Evolutionary conservation across 2,329 filamentous ascomycete genomes (phyloP).

Genomic region (Monilinia laxa): DNA sequence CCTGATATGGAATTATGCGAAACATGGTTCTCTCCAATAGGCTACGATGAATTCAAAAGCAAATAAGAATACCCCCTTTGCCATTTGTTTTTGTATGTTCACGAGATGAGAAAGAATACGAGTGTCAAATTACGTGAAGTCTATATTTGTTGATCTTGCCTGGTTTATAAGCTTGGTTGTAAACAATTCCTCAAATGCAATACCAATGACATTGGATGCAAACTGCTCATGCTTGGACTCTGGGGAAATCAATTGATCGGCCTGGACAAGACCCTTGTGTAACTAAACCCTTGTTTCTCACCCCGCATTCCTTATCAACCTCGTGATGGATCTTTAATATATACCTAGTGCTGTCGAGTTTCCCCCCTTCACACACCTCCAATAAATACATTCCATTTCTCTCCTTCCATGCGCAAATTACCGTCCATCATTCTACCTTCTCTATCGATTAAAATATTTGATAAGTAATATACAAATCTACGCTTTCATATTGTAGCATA

Average conservation of each 20-base stretch:
- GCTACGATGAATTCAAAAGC: constrained; percentile 37
- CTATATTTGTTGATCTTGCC: background rate
- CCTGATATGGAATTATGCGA: constrained; percentile 32
- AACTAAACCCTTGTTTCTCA: constrained; percentile 1
- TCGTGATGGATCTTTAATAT: constrained; percentile 10
- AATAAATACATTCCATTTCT: background rate
- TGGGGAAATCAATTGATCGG: constrained; percentile 4
- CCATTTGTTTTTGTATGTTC: constrained; percentile 13
- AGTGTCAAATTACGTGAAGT: constrained; percentile 2
- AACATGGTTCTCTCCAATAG: constrained; percentile 31
- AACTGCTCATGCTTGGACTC: background rate
- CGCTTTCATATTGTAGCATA: background rate
- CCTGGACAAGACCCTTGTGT: background rate
- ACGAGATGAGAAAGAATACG: background rate
- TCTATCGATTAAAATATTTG: background rate
- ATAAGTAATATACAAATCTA: background rate
- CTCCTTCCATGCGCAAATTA: background rate
- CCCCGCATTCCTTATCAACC: constrained; percentile 23
- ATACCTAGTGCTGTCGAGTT: background rate
- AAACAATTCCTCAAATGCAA: background rate
- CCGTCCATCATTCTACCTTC: background rate
- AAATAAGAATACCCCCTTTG: constrained; percentile 32
- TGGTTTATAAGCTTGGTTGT: background rate
- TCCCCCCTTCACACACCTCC: background rate
- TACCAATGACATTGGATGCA: background rate